Conservation (phyloP, 345 rosid genomes). For the Citrus sp. region DNA sequence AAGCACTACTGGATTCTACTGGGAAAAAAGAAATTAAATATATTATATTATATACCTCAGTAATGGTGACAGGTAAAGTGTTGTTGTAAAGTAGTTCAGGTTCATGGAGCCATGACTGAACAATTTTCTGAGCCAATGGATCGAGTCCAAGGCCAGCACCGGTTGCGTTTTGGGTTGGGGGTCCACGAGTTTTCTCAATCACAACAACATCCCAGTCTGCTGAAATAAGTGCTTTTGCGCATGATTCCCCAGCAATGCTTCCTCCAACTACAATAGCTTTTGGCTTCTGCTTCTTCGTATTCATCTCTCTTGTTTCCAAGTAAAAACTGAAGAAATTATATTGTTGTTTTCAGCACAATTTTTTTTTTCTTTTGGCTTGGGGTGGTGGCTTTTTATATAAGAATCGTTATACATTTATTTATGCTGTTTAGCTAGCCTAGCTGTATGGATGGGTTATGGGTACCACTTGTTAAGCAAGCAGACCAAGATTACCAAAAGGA, state of each 20-base stretch:
- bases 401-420: no score
- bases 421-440: no score
- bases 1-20: no score
- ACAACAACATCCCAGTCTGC: constrained; percentile 63
- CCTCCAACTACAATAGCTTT: constrained; percentile 67
- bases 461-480: no score
- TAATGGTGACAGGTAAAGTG: not conserved
- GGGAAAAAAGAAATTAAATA: not conserved
- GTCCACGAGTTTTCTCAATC: constrained; percentile 47
- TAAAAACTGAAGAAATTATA: no score
- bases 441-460: no score
- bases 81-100: not conserved
- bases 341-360: no score
- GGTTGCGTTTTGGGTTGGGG: constrained; percentile 58
- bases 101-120: constrained; percentile 47
- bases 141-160: constrained; percentile 76
- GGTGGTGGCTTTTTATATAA: no score
- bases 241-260: constrained; percentile 67
- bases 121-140: constrained; percentile 37
- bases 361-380: no score
- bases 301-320: constrained; percentile 17
- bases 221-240: constrained; percentile 56
- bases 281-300: constrained; percentile 18
- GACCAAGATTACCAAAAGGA: no score
- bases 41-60: not conserved